Evolutionary conservation across 208 protist genomes (phyloP), one percentile per base, ranked within the genome.

Genomic region (Herpetomonas samuelpessoai): DNA sequence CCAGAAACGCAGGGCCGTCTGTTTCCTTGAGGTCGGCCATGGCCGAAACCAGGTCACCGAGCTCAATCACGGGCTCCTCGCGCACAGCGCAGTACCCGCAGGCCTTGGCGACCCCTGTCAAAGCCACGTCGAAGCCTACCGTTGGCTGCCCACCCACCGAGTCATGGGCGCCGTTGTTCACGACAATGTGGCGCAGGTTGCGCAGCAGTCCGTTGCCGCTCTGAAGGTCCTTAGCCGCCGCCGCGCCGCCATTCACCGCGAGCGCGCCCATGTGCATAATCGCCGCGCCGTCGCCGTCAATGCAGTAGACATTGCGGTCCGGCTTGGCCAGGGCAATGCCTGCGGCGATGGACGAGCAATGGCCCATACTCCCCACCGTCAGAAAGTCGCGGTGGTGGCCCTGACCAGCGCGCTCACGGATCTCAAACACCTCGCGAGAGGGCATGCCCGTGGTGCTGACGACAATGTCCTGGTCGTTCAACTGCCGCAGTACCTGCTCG

Each of bases 121-220:
- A 68, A 0, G 81, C 84, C 18, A 76, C 63, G 48, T 89, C 79
- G 45, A 87, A 83, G 50, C 57, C 81, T 1, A 71, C 75, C 2
- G 84, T 93, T 9, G 76, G 71, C 71, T 95, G 86, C 1, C 82
- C 85, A 25, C 85, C 83, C 9, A 79, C 86, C 47, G 74, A 77
- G 55, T 91, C 80, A 67, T 97, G 86, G 1, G 72, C 82, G 47
- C 87, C 92, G 64, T 93, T 90, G 71, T 93, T 97, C 0, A 97
- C 56, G 4, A 97, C 71, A 21, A 97, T 63, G 67, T 97, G 89
- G 59, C 87, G 89, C 35, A 87, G 65, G 57, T 97, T 97, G 10
- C 61, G 51, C 53, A 91, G 68, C 52, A 73, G 67, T 12, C 65
- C 70, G 1, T 39, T 44, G 14, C 67, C 62, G 1, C 52, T 67